Percentiles rank a stretch among this genome's conserved stretches.
Evolutionary conservation across 2,329 filamentous ascomycete genomes (phyloP).

Genomic region (Colletotrichum australisinense): DNA sequence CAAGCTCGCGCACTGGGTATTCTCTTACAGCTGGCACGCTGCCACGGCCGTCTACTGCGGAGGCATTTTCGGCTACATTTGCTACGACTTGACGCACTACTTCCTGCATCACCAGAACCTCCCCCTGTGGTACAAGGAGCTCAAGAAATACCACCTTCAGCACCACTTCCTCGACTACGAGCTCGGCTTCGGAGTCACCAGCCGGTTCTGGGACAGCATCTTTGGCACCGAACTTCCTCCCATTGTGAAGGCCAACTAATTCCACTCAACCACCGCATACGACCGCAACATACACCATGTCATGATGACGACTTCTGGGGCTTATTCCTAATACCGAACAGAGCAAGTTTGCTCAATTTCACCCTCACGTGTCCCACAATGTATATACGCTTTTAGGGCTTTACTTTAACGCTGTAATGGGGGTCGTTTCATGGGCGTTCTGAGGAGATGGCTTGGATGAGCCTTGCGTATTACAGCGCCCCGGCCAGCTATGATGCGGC

Average conservation of each 20-base stretch:
- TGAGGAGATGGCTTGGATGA: conserved; percentile 15
- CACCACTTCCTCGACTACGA: conserved; percentile 99
- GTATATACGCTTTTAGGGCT: conserved; percentile 26
- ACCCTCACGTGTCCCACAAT: conserved; percentile 16
- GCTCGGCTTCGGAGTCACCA: conserved; percentile 96
- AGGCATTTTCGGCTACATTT: conserved; percentile 94
- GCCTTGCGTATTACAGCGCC: conserved; percentile 26
- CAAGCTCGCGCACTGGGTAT: conserved; percentile 85
- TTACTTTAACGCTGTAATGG: conserved; percentile 30
- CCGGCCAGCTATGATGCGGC: conserved; percentile 11
- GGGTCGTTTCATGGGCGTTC: conserved; percentile 27
- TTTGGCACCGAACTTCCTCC: conserved; percentile 85
- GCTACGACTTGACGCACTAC: conserved; percentile 98
- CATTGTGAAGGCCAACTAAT: conserved; percentile 50
- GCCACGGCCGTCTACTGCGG: conserved; percentile 85
- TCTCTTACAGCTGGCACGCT: conserved; percentile 87
- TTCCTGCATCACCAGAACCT: conserved; percentile 97
- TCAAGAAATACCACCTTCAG: conserved; percentile 98
- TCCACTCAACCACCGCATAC: background rate
- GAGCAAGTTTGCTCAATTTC: conserved; percentile 20
- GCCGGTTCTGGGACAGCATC: conserved; percentile 92
- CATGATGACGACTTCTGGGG: conserved; percentile 27
- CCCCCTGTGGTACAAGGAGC: conserved; percentile 86
- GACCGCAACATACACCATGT: conserved; percentile 11
- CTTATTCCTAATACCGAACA: conserved; percentile 20